Conservation (phyloP, 257 asterid genomes). For the Solanum dulcamara region DNA sequence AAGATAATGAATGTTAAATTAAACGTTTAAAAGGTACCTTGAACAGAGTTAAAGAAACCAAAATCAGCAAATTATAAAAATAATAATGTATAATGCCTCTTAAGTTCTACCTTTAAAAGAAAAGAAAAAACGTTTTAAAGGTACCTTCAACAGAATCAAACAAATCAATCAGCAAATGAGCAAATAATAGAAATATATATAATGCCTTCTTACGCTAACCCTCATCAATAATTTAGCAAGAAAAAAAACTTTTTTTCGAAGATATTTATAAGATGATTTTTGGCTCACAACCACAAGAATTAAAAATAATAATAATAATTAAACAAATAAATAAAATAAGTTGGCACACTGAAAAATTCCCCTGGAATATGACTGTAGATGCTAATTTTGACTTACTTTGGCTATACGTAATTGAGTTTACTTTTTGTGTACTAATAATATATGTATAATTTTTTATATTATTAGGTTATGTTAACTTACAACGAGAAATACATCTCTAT, state of each 20-base stretch:
- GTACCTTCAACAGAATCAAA: too few species aligned
- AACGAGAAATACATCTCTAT: too few species aligned
- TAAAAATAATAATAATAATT: neutral
- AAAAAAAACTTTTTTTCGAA: neutral
- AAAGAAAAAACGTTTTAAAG: neutral
- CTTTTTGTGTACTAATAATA: neutral
- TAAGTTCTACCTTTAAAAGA: neutral
- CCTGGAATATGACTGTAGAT: neutral
- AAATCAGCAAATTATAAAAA: neutral
- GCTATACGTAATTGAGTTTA: neutral
- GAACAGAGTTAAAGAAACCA: neutral
- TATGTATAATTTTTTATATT: neutral
- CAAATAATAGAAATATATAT: neutral
- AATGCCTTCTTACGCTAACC: neutral
- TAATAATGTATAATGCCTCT: neutral
- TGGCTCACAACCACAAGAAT: neutral
- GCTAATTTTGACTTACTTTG: neutral
- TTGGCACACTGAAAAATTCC: neutral
- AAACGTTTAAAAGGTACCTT: neutral
- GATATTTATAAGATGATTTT: neutral
- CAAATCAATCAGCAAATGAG: neutral
- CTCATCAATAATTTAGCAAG: neutral
- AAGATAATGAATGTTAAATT: neutral
- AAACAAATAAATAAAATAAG: neutral
- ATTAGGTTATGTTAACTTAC: too few species aligned